Conservation (phyloP, 805 yeast genomes). For the Dipodascus geniculatus region DNA sequence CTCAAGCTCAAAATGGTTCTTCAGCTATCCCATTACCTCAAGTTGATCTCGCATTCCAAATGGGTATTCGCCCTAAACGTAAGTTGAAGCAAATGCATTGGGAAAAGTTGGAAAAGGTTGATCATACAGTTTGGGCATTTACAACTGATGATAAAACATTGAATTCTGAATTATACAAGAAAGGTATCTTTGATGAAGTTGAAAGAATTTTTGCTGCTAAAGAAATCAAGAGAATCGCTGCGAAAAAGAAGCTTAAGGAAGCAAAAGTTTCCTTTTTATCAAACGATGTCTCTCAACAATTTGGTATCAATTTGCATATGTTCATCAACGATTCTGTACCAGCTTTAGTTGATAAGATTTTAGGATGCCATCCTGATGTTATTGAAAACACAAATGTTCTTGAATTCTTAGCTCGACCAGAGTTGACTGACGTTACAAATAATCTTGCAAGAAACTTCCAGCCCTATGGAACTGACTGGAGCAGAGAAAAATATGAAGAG, state of each 20-base stretch:
- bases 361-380: conserved; percentile 66
- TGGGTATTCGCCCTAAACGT: conserved; percentile 43
- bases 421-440: conserved; percentile 63
- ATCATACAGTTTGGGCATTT: conserved; percentile 77
- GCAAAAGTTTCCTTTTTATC: conserved; percentile 60
- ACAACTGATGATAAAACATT: conserved; percentile 18
- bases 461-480: conserved; percentile 73
- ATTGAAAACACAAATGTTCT: conserved; percentile 59
- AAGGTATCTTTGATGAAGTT: conserved; percentile 74
- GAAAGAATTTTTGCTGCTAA: conserved; percentile 84
- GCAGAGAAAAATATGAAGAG: conserved; percentile 30
- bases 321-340: conserved; percentile 51
- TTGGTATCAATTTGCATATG: conserved; percentile 84
- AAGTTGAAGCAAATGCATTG: conserved; percentile 92
- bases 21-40: conserved; percentile 15
- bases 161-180: conserved; percentile 52
- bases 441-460: conserved; percentile 58
- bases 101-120: conserved; percentile 82
- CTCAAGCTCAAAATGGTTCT: conserved; percentile 14
- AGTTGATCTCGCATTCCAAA: conserved; percentile 9
- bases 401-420: conserved; percentile 72
- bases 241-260: conserved; percentile 34
- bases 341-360: conserved; percentile 55
- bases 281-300: conserved; percentile 83
- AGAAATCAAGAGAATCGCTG: conserved; percentile 40